Evolutionary conservation across 495 filamentous ascomycete species (phyloP).

Genomic region (Xylaria bambusicola): DNA sequence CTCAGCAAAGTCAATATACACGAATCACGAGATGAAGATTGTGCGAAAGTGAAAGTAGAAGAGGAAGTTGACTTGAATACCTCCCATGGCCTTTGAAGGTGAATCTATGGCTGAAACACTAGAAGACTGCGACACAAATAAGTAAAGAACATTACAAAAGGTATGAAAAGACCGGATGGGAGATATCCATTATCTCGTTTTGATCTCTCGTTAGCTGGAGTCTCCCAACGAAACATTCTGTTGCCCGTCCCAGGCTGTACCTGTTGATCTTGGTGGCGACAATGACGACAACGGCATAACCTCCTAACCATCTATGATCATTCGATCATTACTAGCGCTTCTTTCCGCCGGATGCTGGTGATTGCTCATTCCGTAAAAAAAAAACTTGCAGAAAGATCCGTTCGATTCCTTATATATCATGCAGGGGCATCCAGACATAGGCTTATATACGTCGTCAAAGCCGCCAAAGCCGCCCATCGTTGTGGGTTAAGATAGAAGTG

Average conservation of each 20-base stretch:
- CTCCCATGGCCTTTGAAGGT: conserved; percentile 37
- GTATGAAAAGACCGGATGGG: conserved; percentile 37
- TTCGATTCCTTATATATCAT: conserved; percentile 25
- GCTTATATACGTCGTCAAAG: conserved; percentile 24
- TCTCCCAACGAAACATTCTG: conserved; percentile 23
- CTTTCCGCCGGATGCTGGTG: conserved; percentile 19
- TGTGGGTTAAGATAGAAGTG: conserved; percentile 7
- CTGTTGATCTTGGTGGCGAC: conserved; percentile 14
- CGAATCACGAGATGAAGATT: background rate
- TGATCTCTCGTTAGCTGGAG: conserved; percentile 26
- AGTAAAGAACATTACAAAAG: conserved; percentile 40
- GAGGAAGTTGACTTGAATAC: conserved; percentile 26
- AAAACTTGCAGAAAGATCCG: conserved; percentile 20
- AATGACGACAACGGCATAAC: conserved; percentile 17
- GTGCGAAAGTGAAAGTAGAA: conserved; percentile 7
- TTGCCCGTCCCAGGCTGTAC: conserved; percentile 19
- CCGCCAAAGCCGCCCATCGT: conserved; percentile 18
- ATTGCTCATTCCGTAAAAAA: conserved; percentile 21
- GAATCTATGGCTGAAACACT: conserved; percentile 41
- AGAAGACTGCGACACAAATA: conserved; percentile 29
- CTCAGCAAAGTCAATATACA: background rate
- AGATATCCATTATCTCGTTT: conserved; percentile 33
- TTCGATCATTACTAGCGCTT: conserved; percentile 13
- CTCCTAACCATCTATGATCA: conserved; percentile 14
- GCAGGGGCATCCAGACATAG: conserved; percentile 23